Conservation (phyloP, 75 land plant species). For the Sequoiadendron giganteum region DNA sequence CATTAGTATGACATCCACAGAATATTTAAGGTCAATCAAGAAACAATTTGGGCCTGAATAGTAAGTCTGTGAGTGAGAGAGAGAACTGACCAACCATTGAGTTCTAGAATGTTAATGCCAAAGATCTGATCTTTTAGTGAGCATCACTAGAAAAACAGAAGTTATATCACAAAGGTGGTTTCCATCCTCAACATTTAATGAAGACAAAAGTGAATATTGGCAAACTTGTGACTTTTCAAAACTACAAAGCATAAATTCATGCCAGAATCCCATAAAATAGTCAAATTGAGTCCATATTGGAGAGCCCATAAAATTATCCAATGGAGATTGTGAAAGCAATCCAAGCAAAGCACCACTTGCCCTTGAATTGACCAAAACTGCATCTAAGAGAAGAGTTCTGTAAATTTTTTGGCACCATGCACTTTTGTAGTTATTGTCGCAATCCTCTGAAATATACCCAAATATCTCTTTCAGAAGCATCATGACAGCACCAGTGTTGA, state of each 20-base stretch:
- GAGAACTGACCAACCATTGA: not conserved
- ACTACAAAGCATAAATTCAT: not conserved
- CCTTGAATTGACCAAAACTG: conserved; percentile 1
- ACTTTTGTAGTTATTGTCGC: not conserved
- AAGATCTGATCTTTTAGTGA: not conserved
- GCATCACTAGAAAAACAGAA: not conserved
- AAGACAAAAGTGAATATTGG: not conserved
- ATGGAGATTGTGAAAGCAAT: conserved; percentile 2
- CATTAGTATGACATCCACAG: not conserved
- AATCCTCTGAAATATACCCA: not conserved
- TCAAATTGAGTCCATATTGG: not conserved
- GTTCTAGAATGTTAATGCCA: conserved; percentile 6
- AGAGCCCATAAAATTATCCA: not conserved
- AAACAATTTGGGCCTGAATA: not conserved
- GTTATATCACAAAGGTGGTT: not conserved
- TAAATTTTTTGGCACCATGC: not conserved
- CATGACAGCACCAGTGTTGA: not conserved
- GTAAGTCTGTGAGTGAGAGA: not conserved
- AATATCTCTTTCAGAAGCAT: conserved; percentile 8
- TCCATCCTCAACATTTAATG: not conserved
- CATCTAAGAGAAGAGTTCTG: not conserved
- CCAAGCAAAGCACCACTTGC: not conserved
- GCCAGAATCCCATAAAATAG: conserved; percentile 7
- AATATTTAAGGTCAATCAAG: not conserved
- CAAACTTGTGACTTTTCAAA: not conserved